Evolutionary conservation across 1,284 basidiomycete species (phyloP), one percentile per base, ranked within the genome.

Genomic region (Lignosus rhinocerotis): DNA sequence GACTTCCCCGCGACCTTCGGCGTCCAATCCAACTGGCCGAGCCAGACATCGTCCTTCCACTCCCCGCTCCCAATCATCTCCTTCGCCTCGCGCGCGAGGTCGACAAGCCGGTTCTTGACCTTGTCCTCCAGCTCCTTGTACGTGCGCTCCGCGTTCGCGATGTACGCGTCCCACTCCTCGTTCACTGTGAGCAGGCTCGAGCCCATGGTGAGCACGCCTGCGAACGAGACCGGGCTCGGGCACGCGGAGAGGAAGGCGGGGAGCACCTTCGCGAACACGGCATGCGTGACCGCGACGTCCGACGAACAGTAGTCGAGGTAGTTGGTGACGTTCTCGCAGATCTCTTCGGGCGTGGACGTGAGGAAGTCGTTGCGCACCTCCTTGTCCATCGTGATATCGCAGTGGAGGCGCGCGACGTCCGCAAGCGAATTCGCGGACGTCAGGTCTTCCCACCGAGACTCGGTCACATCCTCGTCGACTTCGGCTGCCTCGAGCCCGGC

Each of bases 21-120:
- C 1, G 91, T 88, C 96, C 96, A 99, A 72, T 99, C 96, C 53
- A 99, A 78, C 72, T 99, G 97, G 49, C 80, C 83, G 16, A 94
- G 76, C 96, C 96, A 99, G 2, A 87, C 83, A 72, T 96, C 92
- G 1, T 84, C 79, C 63, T 84, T 84, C 87, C 91, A 93, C 49
- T 41, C 70, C 67, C 67, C 73, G n/a, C 69, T 69, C 34, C 74
- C 75, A 78, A 81, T 77, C 66, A 84, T 60, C 30, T 61, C 67
- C 73, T 82, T 77, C 30, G 88, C 81, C 55, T 83, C 73, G 65
- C 84, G 76, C 0, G 95, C 95, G 21, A 98, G 78, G 30, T 83
- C 78, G 56, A 83, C 79, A 32, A 92, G 82, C 59, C 85, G 85
- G 47, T 71, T 75, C 68, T 87, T 88, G 16, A 98, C 89, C 32